Evolutionary conservation across 1,284 basidiomycete genomes (phyloP).

Genomic region (Rhodotorula sp.): DNA sequence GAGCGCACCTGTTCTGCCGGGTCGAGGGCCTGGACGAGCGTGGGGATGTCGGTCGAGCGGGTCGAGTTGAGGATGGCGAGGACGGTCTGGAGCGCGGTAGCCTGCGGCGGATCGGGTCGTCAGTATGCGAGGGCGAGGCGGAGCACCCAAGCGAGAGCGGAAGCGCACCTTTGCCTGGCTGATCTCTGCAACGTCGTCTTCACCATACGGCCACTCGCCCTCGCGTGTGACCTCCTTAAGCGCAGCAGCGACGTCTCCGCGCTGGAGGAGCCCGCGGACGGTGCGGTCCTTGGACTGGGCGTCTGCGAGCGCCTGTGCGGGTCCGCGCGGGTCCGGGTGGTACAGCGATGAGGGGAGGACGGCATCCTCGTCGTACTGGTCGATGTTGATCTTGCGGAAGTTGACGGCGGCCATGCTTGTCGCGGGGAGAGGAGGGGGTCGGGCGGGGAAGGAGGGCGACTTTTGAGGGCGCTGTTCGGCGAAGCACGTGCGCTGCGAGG

Average conservation of each 20-base stretch:
- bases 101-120: slow-evolving; percentile 54
- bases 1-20: slow-evolving; percentile 66
- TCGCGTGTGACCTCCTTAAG: slow-evolving; percentile 69
- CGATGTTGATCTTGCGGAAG: slow-evolving; percentile 37
- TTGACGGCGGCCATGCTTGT: slow-evolving; percentile 7
- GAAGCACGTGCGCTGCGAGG: no score
- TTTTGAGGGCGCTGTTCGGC: no score
- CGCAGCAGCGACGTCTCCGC: slow-evolving; percentile 73
- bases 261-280: slow-evolving; percentile 68
- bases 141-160: not conserved
- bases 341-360: slow-evolving; percentile 82
- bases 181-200: slow-evolving; percentile 56
- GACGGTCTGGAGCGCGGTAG: slow-evolving; percentile 76
- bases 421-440: not conserved
- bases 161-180: slow-evolving; percentile 81
- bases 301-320: slow-evolving; percentile 71
- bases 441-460: not conserved
- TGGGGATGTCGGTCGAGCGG: slow-evolving; percentile 82
- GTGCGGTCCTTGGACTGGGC: slow-evolving; percentile 72
- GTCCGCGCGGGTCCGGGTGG: slow-evolving; percentile 78
- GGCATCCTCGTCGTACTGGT: slow-evolving; percentile 80
- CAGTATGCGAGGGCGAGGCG: not conserved
- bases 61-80: slow-evolving; percentile 93
- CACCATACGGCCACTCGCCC: slow-evolving; percentile 71
- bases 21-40: slow-evolving; percentile 71